Conservation (phyloP, 1,284 basidiomycete genomes). For the Ustilago vetiveriae region DNA sequence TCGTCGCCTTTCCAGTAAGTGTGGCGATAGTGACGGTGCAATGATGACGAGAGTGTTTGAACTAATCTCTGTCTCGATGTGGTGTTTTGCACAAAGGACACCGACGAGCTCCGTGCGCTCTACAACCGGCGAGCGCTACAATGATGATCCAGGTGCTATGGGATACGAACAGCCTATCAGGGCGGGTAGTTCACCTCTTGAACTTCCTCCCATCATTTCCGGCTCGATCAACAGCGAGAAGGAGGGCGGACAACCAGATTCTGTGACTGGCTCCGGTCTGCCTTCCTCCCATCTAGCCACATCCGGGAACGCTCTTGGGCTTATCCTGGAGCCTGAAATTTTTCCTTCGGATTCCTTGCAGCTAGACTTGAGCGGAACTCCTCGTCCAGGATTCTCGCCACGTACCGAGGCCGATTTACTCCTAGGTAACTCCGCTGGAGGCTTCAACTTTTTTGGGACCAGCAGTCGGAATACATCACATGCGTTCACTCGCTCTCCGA, state of each 20-base stretch:
- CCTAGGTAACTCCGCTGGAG: not conserved
- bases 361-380: not conserved
- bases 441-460: not conserved
- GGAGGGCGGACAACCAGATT: not conserved
- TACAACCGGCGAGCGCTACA: slow-evolving; percentile 4
- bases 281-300: slow-evolving; percentile 7
- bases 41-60: too few species aligned
- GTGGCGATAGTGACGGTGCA: too few species aligned
- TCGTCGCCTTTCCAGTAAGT: slow-evolving; percentile 24
- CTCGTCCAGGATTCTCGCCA: slow-evolving; percentile 1
- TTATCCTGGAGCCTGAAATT: slow-evolving; percentile 18
- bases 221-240: not conserved
- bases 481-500: slow-evolving; percentile 15
- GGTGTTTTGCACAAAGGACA: slow-evolving; percentile 12
- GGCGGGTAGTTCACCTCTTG: slow-evolving; percentile 1
- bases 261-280: not conserved
- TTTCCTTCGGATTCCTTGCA: slow-evolving; percentile 14
- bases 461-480: not conserved
- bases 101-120: slow-evolving; percentile 37
- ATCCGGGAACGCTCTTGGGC: slow-evolving; percentile 22
- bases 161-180: not conserved
- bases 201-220: not conserved
- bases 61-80: too few species aligned
- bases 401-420: slow-evolving; percentile 19
- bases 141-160: not conserved